These are phyloP conservation scores for Salvia rosmarinus DNA, from an alignment of 257 asterid genomes.

Conservation along the genomic window DNA sequence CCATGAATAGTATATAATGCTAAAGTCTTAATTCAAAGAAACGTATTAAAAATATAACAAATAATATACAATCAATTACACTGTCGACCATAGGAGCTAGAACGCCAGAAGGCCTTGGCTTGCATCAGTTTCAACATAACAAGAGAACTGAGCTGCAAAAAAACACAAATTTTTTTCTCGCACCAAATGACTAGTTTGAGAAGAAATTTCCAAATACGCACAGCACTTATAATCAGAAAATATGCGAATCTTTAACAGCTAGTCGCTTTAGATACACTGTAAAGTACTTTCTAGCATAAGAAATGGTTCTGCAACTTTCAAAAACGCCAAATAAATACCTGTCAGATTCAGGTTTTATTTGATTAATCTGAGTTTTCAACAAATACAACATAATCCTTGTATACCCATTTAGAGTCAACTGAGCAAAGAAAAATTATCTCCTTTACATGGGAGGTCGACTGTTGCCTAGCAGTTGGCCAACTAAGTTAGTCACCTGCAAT, in stretches of 20 bases:
- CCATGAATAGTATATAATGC: too few species aligned
- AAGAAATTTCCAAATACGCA: neutral
- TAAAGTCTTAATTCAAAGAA: too few species aligned
- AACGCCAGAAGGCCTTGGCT: neutral
- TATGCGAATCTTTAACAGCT: neutral
- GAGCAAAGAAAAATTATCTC: constrained; percentile 25
- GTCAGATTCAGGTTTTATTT: constrained; percentile 35
- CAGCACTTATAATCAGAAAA: constrained; percentile 13
- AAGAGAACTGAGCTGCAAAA: neutral
- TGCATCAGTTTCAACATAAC: neutral
- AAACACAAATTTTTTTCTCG: neutral
- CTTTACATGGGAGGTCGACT: constrained; percentile 67
- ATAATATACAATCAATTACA: too few species aligned
- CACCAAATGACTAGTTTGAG: neutral
- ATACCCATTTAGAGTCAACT: constrained; percentile 27
- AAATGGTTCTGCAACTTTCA: constrained; percentile 30
- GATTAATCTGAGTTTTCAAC: constrained; percentile 28
- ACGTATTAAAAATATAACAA: too few species aligned
- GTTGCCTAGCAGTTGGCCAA: constrained; percentile 90
- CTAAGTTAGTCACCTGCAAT: constrained; percentile 84
- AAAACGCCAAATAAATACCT: constrained; percentile 24
- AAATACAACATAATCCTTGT: constrained; percentile 32
- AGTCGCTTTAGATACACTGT: neutral
- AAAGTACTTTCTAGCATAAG: constrained; percentile 9
- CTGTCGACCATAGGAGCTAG: too few species aligned